A percentile compares a stretch with the other conserved stretches of the same genome.
These are phyloP conservation scores for Phialocephala subalpina DNA, from an alignment of 2,329 filamentous ascomycete genomes.

Conservation along the genomic window DNA sequence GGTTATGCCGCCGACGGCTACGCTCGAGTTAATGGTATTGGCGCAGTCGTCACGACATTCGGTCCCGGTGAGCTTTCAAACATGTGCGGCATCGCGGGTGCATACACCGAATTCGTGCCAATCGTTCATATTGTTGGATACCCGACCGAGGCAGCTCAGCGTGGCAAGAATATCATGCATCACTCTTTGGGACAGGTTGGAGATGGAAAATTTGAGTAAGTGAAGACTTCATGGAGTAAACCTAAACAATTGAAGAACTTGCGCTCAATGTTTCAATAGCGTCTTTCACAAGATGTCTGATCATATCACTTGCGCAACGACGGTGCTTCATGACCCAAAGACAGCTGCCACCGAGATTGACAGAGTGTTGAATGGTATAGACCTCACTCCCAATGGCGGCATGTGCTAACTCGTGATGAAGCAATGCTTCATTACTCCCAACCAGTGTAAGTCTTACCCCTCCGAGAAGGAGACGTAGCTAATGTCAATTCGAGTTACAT, in stretches of 20 bases:
- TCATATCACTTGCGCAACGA: conserved; percentile 26
- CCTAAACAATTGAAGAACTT: too few species aligned
- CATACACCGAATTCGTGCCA: conserved; percentile 61
- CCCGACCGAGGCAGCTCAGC: conserved; percentile 16
- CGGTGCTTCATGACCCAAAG: conserved; percentile 21
- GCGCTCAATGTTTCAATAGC: too few species aligned
- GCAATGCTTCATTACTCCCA: conserved; percentile 26
- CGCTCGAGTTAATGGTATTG: conserved; percentile 55
- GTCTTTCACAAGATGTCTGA: conserved; percentile 27
- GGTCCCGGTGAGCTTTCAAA: conserved; percentile 61
- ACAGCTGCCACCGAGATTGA: conserved; percentile 29
- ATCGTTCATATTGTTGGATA: conserved; percentile 64
- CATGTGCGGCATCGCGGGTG: conserved; percentile 64
- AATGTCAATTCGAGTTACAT: conserved; percentile 8
- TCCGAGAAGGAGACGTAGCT: neutral
- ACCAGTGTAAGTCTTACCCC: conserved; percentile 16
- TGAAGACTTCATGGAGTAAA: too few species aligned
- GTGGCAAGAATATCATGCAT: conserved; percentile 49
- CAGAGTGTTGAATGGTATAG: conserved; percentile 27
- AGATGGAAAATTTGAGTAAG: conserved; percentile 27
- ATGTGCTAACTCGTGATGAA: neutral
- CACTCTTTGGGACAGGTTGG: conserved; percentile 59
- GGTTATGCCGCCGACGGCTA: conserved; percentile 59
- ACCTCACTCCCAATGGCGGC: neutral
- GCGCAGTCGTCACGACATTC: conserved; percentile 56